Percentiles rank a stretch among this genome's conserved stretches.
These are phyloP conservation scores for Helicocarpus griseus DNA, from an alignment of 2,329 filamentous ascomycete species.

Conservation along the genomic window DNA sequence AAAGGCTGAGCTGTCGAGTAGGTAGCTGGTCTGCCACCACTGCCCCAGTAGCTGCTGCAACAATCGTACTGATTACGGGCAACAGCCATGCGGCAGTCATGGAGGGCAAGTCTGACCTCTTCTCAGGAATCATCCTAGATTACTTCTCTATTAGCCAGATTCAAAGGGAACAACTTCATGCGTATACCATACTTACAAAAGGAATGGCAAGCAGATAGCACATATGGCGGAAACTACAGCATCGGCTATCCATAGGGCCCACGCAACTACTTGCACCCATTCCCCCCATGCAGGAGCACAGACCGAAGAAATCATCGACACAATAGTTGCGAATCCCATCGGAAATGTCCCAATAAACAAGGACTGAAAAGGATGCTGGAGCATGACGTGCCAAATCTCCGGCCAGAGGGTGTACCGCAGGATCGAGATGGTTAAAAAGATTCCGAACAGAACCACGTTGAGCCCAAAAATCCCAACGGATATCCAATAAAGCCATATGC, in stretches of 20 bases:
- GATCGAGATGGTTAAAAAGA: slow-evolving; percentile 39
- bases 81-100: slow-evolving; percentile 60
- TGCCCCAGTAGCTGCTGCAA: slow-evolving; percentile 55
- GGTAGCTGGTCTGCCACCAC: slow-evolving; percentile 52
- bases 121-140: slow-evolving; percentile 21
- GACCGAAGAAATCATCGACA: slow-evolving; percentile 54
- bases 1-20: slow-evolving; percentile 46
- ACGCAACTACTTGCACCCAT: slow-evolving; percentile 47
- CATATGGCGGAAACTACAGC: slow-evolving; percentile 42
- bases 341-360: slow-evolving; percentile 60
- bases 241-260: slow-evolving; percentile 52
- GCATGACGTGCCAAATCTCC: slow-evolving; percentile 56
- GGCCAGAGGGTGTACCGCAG: slow-evolving; percentile 57
- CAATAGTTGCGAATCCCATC: slow-evolving; percentile 59
- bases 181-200: slow-evolving; percentile 37
- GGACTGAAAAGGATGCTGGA: slow-evolving; percentile 55
- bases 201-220: slow-evolving; percentile 48
- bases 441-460: slow-evolving; percentile 26
- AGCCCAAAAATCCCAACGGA: slow-evolving; percentile 28
- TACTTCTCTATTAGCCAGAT: neutral
- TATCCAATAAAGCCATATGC: slow-evolving; percentile 29
- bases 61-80: slow-evolving; percentile 58
- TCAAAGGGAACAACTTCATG: neutral
- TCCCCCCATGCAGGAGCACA: slow-evolving; percentile 53
- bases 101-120: slow-evolving; percentile 40